These are phyloP conservation scores for Phaeotremella fagi DNA, from an alignment of 768 basidiomycete genomes.

Conservation along the genomic window DNA sequence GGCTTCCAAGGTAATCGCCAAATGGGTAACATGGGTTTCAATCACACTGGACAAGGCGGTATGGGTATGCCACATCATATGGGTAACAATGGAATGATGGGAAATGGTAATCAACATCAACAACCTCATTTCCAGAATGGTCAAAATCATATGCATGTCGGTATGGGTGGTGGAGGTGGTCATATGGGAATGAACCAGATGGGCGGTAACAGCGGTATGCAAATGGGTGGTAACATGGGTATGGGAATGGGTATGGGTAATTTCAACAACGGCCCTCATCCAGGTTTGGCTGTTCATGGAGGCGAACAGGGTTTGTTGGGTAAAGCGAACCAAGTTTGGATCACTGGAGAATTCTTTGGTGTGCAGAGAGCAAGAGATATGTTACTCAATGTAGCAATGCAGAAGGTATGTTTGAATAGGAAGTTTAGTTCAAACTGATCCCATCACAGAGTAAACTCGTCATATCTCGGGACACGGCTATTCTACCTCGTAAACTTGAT, in stretches of 20 bases:
- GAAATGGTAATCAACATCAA: slow-evolving; percentile 2
- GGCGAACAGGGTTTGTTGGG: slow-evolving; percentile 48
- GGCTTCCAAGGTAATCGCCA: slow-evolving; percentile 13
- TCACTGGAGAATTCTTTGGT: slow-evolving; percentile 95
- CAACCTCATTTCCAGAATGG: slow-evolving; percentile 6
- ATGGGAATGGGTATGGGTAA: slow-evolving; percentile 52
- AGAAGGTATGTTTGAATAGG: slow-evolving; percentile 60
- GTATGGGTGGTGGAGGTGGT: slow-evolving; percentile 24
- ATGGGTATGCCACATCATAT: slow-evolving; percentile 2
- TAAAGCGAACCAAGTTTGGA: slow-evolving; percentile 81
- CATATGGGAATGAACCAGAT: slow-evolving; percentile 24
- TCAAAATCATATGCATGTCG: slow-evolving; percentile 29
- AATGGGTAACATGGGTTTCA: slow-evolving; percentile 10
- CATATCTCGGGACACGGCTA: slow-evolving; percentile 86
- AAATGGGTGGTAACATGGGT: slow-evolving; percentile 13
- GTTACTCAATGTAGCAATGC: slow-evolving; percentile 79
- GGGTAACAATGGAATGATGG: slow-evolving; percentile 3
- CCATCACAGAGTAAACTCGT: slow-evolving; percentile 69
- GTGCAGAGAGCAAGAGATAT: slow-evolving; percentile 93
- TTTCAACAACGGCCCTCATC: slow-evolving; percentile 49
- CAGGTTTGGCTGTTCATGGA: slow-evolving; percentile 27
- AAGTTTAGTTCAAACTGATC: not conserved
- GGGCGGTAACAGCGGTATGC: slow-evolving; percentile 35
- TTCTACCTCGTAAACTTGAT: slow-evolving; percentile 92
- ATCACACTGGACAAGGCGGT: no score